phyloP scores from a whole-genome alignment of 2,329 filamentous ascomycete genomes.

The Diaporthe batatas region DNA sequence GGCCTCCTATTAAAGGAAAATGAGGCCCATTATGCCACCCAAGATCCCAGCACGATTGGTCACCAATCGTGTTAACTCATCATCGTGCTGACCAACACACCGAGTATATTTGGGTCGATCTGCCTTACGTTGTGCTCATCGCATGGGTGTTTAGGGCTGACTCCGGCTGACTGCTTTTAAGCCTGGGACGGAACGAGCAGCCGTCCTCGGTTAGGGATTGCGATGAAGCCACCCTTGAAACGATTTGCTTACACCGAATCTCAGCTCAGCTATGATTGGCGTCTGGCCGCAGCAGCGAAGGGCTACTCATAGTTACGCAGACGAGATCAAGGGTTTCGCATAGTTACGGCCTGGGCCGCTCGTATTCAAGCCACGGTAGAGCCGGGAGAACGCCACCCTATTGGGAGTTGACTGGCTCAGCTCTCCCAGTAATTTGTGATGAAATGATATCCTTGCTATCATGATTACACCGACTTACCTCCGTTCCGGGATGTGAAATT shows the following conservation, averaged over 20 bases:
- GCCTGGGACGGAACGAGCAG: neutral
- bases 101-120: neutral
- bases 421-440: neutral
- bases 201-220: conserved; percentile 9
- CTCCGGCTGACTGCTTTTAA: conserved; percentile 29
- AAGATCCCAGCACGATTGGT: neutral
- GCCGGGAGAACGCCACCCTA: neutral
- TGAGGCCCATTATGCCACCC: conserved; percentile 12
- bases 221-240: neutral
- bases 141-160: conserved; percentile 24
- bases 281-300: neutral
- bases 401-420: neutral
- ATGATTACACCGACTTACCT: neutral
- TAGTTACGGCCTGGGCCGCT: neutral
- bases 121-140: neutral
- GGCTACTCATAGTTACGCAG: neutral
- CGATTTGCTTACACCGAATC: conserved; percentile 16
- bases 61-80: neutral
- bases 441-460: neutral
- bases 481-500: neutral
- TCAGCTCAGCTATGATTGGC: conserved; percentile 4
- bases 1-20: neutral
- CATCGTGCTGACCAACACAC: conserved; percentile 19
- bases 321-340: conserved; percentile 3
- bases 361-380: conserved; percentile 15